Evolutionary conservation across 2,329 filamentous ascomycete genomes (phyloP), one percentile per base, ranked within the genome.

Genomic region (Ophiocordyceps camponoti-saundersi): DNA sequence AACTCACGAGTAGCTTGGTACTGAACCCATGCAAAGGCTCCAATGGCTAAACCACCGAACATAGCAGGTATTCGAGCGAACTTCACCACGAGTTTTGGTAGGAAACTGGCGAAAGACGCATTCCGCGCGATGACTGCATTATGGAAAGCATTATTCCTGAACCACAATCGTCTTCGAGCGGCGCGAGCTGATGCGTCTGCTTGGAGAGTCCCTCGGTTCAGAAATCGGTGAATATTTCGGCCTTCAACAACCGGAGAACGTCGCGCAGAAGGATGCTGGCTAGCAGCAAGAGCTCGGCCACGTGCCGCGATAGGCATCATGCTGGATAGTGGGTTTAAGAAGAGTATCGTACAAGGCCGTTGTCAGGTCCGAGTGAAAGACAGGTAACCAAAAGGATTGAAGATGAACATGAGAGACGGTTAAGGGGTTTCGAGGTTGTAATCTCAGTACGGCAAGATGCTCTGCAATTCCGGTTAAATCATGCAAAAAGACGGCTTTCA

Each of bases 31-130:
- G 88, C 88, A 49, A 93, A 68, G 3, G 85, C 85, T 15, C 86
- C 89, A 53, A 98, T 77, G 58, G 88, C 85, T 44, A 89, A 76
- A 41, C 87, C 88, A 41, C 90, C 92, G 57, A 95, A 89, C 68
- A 95, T 82, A 48, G 92, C 92, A 20, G 92, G 92, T 47, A 95
- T 71, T 48, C 88, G 79, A 34, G 81, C 75, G 55, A 98, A 82
- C 68, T 95, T 98, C 59, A 92, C 66, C n/a, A 92, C 80, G 45
- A 98, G 72, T 61, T 86, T 90, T 2, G 93, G 93, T 30, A 98
- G 68, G 50, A 81, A 70, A 44, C 79, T 70, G 42, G 65, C 73
- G 55, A 81, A 82, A 7, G 78, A 82, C 22, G 71, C 77, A 60
- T 80, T 82, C 48, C 79, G 72, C 11, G 73, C 70, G 44, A 70